Base-by-base conservation (phyloP, 805 yeast species). In the Zygosaccharomyces gambellarensis region DNA sequence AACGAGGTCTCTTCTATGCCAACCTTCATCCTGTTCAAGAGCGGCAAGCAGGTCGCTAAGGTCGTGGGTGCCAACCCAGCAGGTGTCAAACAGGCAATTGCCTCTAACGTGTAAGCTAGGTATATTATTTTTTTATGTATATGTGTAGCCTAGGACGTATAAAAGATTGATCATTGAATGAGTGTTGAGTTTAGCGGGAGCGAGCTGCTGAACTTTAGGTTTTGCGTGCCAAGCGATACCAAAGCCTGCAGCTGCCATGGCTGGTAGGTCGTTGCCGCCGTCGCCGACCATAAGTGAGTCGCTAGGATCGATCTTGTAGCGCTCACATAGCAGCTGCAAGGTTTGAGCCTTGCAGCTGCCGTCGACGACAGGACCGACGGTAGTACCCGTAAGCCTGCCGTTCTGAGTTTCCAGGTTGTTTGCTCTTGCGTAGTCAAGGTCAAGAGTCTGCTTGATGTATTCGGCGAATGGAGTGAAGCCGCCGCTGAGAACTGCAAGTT, bases 221-320 rank as follows among this genome's bases (percentile, higher is more conserved):
- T 94, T 94, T 19, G 98, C 99, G 65, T 89, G 87, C 95, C 97
- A 94, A 0, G 99, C 99, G 47, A 94, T 75, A 19, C 99, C 99
- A 64, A 81, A 86, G 0, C 98, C 98, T 2, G 96, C 97, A 11
- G 70, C 80, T 2, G 73, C 78, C 98, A 94, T 94, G 90, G 95
- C 95, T 40, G 79, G 78, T 62, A 94, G 72, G 70, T 94, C 99
- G 62, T 94, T 94, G 22, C 98, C 97, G 34, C 99, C 99, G 65
- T 94, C 98, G 32, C 98, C 98, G 34, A 92, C 86, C 43, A 97
- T 97, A 41, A 87, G 83, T 1, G 84, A 83, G 3, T 74, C 63
- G 39, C 64, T 64, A 9, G 80, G 69, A 21, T 77, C 78, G 31
- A 86, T 71, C 9, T 67, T 67, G 55, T 82, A 83, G 36, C 74